A percentile compares a stretch with the other conserved stretches of the same genome.
Evolutionary conservation across 148 eudicot genomes (phyloP).

Genomic region (Suaeda aralocaspica): DNA sequence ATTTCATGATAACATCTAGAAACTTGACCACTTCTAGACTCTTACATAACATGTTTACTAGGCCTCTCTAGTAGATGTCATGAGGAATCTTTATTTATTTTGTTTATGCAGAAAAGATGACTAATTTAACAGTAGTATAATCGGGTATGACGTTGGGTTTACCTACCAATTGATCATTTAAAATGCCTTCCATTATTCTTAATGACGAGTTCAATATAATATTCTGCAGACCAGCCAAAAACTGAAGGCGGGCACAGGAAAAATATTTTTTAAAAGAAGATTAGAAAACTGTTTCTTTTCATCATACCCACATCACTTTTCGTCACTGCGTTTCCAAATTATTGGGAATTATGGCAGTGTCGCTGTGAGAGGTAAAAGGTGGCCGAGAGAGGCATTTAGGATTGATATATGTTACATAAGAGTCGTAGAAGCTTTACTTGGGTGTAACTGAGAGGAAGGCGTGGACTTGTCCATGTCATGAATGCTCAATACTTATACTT

Average conservation of each 20-base stretch:
- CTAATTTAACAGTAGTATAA: constrained; percentile 9
- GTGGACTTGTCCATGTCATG: too few species aligned
- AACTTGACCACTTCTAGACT: too few species aligned
- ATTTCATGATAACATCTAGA: too few species aligned
- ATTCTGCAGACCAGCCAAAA: constrained; percentile 13
- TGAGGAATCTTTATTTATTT: constrained; percentile 10
- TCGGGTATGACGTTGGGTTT: constrained; percentile 5
- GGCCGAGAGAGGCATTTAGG: neutral
- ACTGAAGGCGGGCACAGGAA: neutral
- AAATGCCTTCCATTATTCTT: constrained; percentile 3
- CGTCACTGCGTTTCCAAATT: neutral
- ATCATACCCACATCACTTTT: constrained; percentile 12
- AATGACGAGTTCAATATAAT: constrained; percentile 2
- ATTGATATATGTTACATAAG: neutral
- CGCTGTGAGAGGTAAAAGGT: neutral
- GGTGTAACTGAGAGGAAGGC: neutral
- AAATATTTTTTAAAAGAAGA: neutral
- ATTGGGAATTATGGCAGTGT: neutral
- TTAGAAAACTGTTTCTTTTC: neutral
- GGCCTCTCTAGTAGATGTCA: constrained; percentile 4
- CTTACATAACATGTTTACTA: too few species aligned
- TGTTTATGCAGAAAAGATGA: constrained; percentile 5
- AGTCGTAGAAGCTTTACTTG: neutral
- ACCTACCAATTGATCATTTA: constrained; percentile 21
- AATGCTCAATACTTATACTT: too few species aligned